phyloP scores from a whole-genome alignment of 1,139 yeast genomes.

The Groenewaldozyma sp. region DNA sequence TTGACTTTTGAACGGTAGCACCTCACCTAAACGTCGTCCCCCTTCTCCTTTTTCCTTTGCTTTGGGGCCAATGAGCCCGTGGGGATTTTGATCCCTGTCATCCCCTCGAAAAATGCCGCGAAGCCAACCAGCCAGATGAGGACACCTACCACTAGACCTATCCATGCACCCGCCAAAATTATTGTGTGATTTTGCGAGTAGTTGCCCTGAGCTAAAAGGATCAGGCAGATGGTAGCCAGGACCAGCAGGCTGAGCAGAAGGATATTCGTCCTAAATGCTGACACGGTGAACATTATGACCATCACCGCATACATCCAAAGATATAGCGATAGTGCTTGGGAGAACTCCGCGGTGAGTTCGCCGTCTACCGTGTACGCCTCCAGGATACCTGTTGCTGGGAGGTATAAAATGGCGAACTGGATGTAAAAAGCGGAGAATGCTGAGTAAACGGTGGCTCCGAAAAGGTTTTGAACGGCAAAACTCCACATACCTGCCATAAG shows the following conservation, averaged over 20 bases:
- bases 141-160: slow-evolving; percentile 1
- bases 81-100: slow-evolving; percentile 1
- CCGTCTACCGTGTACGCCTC: slow-evolving; percentile 1
- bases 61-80: too few relatives aligned
- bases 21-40: too few relatives aligned
- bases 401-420: slow-evolving; percentile 1
- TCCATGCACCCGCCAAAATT: slow-evolving; percentile 1
- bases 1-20: slow-evolving; percentile 5
- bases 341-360: neutral
- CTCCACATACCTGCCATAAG: slow-evolving; percentile 2
- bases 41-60: too few relatives aligned
- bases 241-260: neutral
- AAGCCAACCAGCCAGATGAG: slow-evolving; percentile 1
- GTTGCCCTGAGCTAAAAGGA: neutral
- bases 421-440: slow-evolving; percentile 1
- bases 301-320: neutral
- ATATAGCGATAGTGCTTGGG: slow-evolving; percentile 1
- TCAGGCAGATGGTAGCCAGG: neutral
- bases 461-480: neutral
- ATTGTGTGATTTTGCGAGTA: neutral
- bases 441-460: slow-evolving; percentile 1
- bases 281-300: neutral
- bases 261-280: neutral
- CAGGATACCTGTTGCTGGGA: neutral
- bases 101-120: slow-evolving; percentile 1